A percentile compares a stretch with the other conserved stretches of the same genome.
phyloP scores from a whole-genome alignment of 305 asterid species.

The Rubia peregrina region DNA sequence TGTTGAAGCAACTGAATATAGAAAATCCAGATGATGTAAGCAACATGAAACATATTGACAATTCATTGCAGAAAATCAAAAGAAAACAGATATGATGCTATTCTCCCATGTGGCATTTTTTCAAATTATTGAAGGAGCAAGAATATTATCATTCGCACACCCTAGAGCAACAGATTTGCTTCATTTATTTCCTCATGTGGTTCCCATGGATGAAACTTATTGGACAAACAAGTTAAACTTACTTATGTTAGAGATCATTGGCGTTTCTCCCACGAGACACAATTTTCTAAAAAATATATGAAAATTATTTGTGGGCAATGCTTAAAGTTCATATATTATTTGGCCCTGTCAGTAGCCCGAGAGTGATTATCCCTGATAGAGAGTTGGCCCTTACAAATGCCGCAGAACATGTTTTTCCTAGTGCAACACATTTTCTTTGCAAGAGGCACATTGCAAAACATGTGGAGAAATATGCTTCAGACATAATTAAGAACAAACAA shows the following conservation, averaged over 20 bases:
- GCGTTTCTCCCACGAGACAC: not conserved
- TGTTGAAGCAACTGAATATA: not conserved
- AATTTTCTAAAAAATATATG: not conserved
- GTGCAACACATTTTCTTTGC: too few relatives aligned
- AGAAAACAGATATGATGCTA: not conserved
- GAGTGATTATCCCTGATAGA: not conserved
- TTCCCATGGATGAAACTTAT: not conserved
- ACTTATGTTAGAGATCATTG: not conserved
- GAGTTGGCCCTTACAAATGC: not conserved
- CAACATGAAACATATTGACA: not conserved
- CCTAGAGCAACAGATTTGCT: not conserved
- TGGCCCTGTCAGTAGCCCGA: not conserved
- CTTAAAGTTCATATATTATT: too few relatives aligned
- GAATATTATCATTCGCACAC: not conserved
- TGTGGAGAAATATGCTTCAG: too few relatives aligned
- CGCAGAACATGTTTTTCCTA: too few relatives aligned
- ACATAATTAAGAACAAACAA: too few relatives aligned
- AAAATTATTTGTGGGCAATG: not conserved
- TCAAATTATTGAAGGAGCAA: not conserved
- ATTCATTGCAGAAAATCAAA: not conserved
- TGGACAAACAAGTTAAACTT: not conserved
- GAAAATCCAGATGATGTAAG: not conserved
- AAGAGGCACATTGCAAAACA: too few relatives aligned
- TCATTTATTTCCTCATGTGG: not conserved
- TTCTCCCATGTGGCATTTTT: not conserved